A percentile compares a stretch with the other conserved stretches of the same genome.
phyloP scores from a whole-genome alignment of 1,284 basidiomycete genomes.

The Sparassis latifolia region DNA sequence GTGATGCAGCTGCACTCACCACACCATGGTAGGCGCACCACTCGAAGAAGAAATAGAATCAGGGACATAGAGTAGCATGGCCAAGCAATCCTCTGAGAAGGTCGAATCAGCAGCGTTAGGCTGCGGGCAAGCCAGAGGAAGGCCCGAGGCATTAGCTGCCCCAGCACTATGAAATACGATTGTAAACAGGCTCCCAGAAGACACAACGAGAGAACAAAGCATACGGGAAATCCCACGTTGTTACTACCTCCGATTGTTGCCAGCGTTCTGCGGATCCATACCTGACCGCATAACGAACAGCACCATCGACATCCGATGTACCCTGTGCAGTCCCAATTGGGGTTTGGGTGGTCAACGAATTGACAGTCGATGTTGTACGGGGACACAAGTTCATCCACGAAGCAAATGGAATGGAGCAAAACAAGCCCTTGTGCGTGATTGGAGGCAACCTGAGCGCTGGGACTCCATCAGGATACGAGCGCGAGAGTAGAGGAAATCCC shows the following conservation, averaged over 20 bases:
- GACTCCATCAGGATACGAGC: not conserved
- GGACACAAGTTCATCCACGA: constrained; percentile 36
- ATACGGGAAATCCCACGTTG: constrained; percentile 58
- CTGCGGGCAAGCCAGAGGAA: constrained; percentile 74
- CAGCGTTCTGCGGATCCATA: constrained; percentile 61
- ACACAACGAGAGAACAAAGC: constrained; percentile 19
- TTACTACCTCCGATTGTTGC: constrained; percentile 45
- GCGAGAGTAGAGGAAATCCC: constrained; percentile 17
- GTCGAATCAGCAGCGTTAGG: constrained; percentile 37
- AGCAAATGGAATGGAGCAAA: constrained; percentile 41
- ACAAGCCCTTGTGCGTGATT: constrained; percentile 26
- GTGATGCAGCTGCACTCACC: constrained; percentile 34
- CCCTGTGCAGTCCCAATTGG: constrained; percentile 52
- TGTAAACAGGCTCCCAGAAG: constrained; percentile 1
- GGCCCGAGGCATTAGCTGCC: constrained; percentile 40
- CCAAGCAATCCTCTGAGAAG: constrained; percentile 73
- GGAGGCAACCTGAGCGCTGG: constrained; percentile 12
- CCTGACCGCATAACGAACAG: constrained; percentile 52
- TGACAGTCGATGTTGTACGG: constrained; percentile 18
- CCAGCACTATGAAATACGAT: constrained; percentile 36
- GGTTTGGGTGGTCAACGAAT: constrained; percentile 33
- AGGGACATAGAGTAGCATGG: constrained; percentile 70
- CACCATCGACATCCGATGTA: constrained; percentile 38
- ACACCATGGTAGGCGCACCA: constrained; percentile 53
- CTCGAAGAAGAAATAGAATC: constrained; percentile 25